Evolutionary conservation across 2,329 filamentous ascomycete species (phyloP), one percentile per base, ranked within the genome.

Genomic region (Cercospora canescens): DNA sequence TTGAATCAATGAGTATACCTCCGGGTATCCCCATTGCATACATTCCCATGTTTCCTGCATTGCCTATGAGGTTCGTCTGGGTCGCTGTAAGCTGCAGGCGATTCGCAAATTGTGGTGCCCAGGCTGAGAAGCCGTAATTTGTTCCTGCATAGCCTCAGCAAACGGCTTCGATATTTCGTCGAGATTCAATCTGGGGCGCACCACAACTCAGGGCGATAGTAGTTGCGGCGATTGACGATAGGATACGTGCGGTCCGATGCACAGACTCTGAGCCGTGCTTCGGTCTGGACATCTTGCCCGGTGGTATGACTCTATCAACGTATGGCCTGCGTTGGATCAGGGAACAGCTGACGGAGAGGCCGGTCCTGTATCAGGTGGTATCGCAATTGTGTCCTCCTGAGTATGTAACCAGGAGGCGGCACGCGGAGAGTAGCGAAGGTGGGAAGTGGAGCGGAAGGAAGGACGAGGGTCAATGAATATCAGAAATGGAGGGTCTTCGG

Each of bases 51-150:
- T 94, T 94, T n/a, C 89, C 91, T 55, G 88, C 86, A n/a, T 91
- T 84, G 50, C 83, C 83, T 76, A 99, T 94, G 71, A 98, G 80
- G 79, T 99, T 98, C 79, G 88, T 93, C 79, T 97, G 86, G 2
- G 94, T 98, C n/a, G 95, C 91, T 14, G 93, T 93, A 67, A 98
- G 87, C 76, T 91, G 89, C 73, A 99, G 84, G 72, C 87, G 89
- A 75, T 96, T 89, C 58, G 94, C 93, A 76, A 97, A 97, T 80
- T 97, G 94, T 21, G 95, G 95, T 14, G 92, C 93, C 94, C 95
- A 99, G 80, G 94, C 94, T 63, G 93, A 97, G 81, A 97, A 99
- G 76, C 94, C 94, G 87, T 99, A 98, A 93, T 97, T 76, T 58
- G 66, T 41, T 60, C 16, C 93, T 62, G 93, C 92, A 65, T 92